Evolutionary conservation across 768 basidiomycete genomes (phyloP).

Genomic region (Lenzites betulinus): DNA sequence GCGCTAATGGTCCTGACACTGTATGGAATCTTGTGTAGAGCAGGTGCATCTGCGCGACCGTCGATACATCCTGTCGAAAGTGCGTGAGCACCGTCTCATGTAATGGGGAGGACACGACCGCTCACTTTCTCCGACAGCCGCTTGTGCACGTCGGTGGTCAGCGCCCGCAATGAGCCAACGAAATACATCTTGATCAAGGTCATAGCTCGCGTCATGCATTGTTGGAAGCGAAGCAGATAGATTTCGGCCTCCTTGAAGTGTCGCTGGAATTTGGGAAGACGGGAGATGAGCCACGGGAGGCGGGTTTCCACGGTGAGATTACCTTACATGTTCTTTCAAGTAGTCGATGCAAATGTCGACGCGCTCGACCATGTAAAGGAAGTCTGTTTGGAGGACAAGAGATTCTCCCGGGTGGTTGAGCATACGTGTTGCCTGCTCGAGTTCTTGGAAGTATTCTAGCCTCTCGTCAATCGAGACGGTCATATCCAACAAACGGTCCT

Average conservation of each 20-base stretch:
- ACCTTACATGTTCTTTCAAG: constrained; percentile 78
- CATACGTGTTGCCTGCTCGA: constrained; percentile 91
- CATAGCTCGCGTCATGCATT: constrained; percentile 98
- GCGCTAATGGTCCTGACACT: constrained; percentile 69
- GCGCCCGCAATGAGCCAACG: constrained; percentile 76
- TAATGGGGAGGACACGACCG: not conserved
- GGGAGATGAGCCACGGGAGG: not conserved
- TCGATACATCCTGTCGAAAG: constrained; percentile 63
- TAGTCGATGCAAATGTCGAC: constrained; percentile 95
- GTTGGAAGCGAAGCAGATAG: constrained; percentile 95
- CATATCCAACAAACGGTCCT: constrained; percentile 77
- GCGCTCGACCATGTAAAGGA: constrained; percentile 94
- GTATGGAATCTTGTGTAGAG: constrained; percentile 87
- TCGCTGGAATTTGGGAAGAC: constrained; percentile 69
- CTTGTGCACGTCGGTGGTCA: constrained; percentile 76
- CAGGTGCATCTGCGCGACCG: constrained; percentile 79
- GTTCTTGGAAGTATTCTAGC: constrained; percentile 91
- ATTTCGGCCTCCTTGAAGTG: constrained; percentile 92
- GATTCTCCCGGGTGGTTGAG: constrained; percentile 93
- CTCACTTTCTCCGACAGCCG: constrained; percentile 73
- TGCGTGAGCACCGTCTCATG: not conserved
- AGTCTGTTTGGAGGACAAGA: constrained; percentile 87
- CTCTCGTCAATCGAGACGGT: constrained; percentile 83
- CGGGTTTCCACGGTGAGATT: not conserved
- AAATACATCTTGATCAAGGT: constrained; percentile 98